Evolutionary conservation across 768 basidiomycete species (phyloP).

Genomic region (Sporobolomyces phaffii): DNA sequence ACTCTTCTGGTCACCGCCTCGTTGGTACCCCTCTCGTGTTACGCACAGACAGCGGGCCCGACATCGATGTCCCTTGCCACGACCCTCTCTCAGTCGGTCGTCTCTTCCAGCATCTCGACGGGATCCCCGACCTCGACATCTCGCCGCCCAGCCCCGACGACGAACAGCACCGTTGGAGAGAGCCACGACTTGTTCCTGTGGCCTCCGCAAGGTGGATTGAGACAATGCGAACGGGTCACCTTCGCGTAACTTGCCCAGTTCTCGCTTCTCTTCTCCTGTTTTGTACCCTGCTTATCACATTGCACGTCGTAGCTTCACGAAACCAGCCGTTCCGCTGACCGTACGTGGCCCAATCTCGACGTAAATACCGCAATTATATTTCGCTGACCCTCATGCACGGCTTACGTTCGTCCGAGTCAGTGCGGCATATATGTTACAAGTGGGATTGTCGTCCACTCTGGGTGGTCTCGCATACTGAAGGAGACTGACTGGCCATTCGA

Average conservation of each 20-base stretch:
- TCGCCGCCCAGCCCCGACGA: neutral
- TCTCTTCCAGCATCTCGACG: neutral
- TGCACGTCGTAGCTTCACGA: conserved; percentile 1
- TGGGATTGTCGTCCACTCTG: neutral
- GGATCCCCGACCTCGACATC: neutral
- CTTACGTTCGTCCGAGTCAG: neutral
- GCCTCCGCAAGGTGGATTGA: neutral
- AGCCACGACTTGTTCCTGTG: conserved; percentile 7
- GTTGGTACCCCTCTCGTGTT: too few relatives aligned
- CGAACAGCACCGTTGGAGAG: conserved; percentile 4
- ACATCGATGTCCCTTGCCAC: too few relatives aligned
- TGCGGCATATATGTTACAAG: conserved; percentile 28
- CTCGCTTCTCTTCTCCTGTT: neutral
- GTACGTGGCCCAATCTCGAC: neutral
- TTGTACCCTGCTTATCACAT: neutral
- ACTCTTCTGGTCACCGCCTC: too few relatives aligned
- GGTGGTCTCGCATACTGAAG: too few relatives aligned
- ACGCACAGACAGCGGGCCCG: too few relatives aligned
- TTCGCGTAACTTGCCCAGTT: conserved; percentile 6
- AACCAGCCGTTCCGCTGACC: conserved; percentile 4
- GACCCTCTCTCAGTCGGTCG: conserved; percentile 7
- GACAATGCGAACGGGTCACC: neutral
- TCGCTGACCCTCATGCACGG: neutral
- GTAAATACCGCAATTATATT: too few relatives aligned
- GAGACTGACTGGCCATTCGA: too few relatives aligned